phyloP scores from a whole-genome alignment of 495 filamentous ascomycete species.

The Stereocaulon alpinum region DNA sequence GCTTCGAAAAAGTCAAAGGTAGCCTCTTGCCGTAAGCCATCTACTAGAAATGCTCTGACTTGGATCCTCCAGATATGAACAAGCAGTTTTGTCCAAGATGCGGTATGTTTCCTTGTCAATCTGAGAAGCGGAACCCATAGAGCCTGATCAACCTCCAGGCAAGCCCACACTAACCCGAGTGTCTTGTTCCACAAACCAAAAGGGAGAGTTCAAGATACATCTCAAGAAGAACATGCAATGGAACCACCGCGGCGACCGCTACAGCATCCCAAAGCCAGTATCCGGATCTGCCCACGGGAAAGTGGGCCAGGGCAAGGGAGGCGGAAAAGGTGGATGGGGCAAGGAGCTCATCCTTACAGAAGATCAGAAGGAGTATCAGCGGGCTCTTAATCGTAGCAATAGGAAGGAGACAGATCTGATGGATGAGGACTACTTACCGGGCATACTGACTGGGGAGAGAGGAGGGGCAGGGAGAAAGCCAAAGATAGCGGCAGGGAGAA shows the following conservation, averaged over 20 bases:
- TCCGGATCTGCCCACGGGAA: constrained; percentile 71
- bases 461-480: constrained; percentile 51
- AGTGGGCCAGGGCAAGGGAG: constrained; percentile 46
- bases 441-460: constrained; percentile 72
- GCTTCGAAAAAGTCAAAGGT: constrained; percentile 67
- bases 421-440: constrained; percentile 88
- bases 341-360: constrained; percentile 72
- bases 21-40: neutral
- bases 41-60: too few relatives aligned
- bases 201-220: constrained; percentile 76
- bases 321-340: constrained; percentile 83
- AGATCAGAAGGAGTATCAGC: constrained; percentile 88
- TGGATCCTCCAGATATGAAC: constrained; percentile 44
- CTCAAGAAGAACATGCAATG: constrained; percentile 93
- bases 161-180: constrained; percentile 78
- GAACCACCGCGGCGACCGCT: constrained; percentile 85
- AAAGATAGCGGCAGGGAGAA: constrained; percentile 75
- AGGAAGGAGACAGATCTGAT: constrained; percentile 74
- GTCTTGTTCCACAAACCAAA: constrained; percentile 67
- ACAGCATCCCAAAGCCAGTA: constrained; percentile 84
- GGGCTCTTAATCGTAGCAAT: constrained; percentile 50
- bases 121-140: neutral
- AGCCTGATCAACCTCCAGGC: neutral
- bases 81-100: constrained; percentile 93
- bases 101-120: constrained; percentile 33